A percentile compares a stretch with the other conserved stretches of the same genome.
These are phyloP conservation scores for Myxozyma sirexii DNA, from an alignment of 805 yeast species.

Conservation along the genomic window DNA sequence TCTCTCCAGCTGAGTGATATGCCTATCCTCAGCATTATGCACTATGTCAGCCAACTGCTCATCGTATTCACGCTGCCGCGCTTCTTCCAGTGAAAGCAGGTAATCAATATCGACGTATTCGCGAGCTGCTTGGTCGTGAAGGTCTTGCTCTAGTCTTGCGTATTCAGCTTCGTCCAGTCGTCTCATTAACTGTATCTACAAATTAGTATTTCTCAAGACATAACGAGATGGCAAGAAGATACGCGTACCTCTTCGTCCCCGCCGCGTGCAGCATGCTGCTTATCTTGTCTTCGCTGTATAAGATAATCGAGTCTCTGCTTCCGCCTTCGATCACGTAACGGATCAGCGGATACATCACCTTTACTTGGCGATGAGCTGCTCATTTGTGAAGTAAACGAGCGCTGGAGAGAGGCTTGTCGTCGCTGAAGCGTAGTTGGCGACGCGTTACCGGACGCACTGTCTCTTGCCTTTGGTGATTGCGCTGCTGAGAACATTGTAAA, in stretches of 20 bases:
- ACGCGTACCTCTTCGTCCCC: constrained; percentile 28
- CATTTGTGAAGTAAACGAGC: constrained; percentile 18
- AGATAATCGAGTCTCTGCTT: constrained; percentile 5
- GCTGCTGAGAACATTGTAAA: not conserved
- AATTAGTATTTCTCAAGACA: not conserved
- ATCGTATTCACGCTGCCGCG: constrained; percentile 1
- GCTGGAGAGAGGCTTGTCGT: constrained; percentile 17
- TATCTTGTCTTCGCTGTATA: constrained; percentile 12
- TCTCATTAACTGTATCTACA: not conserved
- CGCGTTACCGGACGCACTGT: not conserved
- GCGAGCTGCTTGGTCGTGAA: constrained; percentile 6
- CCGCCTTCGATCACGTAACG: constrained; percentile 21
- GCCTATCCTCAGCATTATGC: too few relatives aligned
- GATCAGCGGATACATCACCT: constrained; percentile 1
- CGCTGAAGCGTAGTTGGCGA: not conserved
- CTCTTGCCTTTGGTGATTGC: too few relatives aligned
- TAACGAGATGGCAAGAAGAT: not conserved
- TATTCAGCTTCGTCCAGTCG: not conserved
- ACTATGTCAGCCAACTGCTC: constrained; percentile 7
- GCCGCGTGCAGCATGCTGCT: constrained; percentile 22
- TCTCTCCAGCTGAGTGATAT: too few relatives aligned
- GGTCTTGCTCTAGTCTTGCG: not conserved
- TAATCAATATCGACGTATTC: constrained; percentile 5
- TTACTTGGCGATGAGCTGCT: not conserved
- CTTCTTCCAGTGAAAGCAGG: constrained; percentile 16